A percentile compares a stretch with the other conserved stretches of the same genome.
Conservation (phyloP, 768 basidiomycete species). For the Clitopilus passeckerianus region DNA sequence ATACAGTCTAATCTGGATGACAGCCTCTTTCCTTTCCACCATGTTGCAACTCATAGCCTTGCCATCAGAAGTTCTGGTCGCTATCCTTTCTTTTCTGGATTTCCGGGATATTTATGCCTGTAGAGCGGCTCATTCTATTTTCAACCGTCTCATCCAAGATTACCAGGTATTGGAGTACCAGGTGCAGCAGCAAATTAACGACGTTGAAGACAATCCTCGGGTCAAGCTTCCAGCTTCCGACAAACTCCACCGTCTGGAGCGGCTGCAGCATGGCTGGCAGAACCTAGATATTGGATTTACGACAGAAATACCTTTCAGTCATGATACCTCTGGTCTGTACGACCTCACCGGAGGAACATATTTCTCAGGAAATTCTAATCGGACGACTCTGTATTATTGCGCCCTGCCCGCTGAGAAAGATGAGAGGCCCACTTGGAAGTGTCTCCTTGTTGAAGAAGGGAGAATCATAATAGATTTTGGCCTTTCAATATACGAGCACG, state of each 20-base stretch:
- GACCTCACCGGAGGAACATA: slow-evolving; percentile 37
- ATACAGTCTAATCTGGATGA: too few species aligned
- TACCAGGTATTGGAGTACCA: slow-evolving; percentile 7
- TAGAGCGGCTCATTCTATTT: neutral
- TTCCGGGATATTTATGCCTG: neutral
- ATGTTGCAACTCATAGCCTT: neutral
- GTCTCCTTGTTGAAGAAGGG: neutral
- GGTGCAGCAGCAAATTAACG: slow-evolving; percentile 4
- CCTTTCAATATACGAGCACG: slow-evolving; percentile 36
- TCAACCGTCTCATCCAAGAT: neutral
- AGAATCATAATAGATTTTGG: slow-evolving; percentile 39
- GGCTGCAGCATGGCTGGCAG: slow-evolving; percentile 8
- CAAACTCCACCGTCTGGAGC: slow-evolving; percentile 4
- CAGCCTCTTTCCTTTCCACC: too few species aligned
- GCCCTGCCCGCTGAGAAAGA: slow-evolving; percentile 21
- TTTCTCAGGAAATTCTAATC: slow-evolving; percentile 26
- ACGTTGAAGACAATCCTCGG: slow-evolving; percentile 6
- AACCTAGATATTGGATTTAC: slow-evolving; percentile 3
- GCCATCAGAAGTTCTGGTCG: neutral
- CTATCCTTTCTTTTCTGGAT: neutral
- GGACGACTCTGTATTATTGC: slow-evolving; percentile 24
- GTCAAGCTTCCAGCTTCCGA: neutral
- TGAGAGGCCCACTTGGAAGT: slow-evolving; percentile 22
- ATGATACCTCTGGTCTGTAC: slow-evolving; percentile 27
- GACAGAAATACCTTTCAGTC: slow-evolving; percentile 1